Conservation (phyloP, 192 early-diverging fungal species). For the Geosiphon pyriformis region DNA sequence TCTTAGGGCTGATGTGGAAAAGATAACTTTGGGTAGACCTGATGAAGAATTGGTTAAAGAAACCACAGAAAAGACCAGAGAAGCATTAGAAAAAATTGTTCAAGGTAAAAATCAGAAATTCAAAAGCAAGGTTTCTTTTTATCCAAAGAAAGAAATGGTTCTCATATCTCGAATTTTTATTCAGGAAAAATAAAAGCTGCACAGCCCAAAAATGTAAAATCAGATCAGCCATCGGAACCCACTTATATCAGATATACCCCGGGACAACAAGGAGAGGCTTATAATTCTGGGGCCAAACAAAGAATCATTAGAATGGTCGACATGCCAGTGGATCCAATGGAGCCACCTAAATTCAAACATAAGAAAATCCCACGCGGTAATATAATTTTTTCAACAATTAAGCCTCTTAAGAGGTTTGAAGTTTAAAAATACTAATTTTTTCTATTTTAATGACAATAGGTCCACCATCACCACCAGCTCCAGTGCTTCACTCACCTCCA, state of each 20-base stretch:
- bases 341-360: conserved; percentile 86
- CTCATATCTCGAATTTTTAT: conserved; percentile 5
- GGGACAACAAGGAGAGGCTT: conserved; percentile 58
- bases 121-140: too few relatives aligned
- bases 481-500: conserved; percentile 97
- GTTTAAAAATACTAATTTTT: background rate
- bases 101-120: conserved; percentile 41
- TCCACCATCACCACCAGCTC: conserved; percentile 90
- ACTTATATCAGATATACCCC: conserved; percentile 91
- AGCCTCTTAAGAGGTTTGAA: background rate
- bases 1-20: conserved; percentile 62
- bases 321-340: conserved; percentile 95
- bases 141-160: too few relatives aligned
- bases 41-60: conserved; percentile 70
- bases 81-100: conserved; percentile 84
- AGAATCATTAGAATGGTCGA: conserved; percentile 94
- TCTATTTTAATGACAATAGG: conserved; percentile 22
- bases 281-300: conserved; percentile 71
- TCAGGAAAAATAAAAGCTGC: conserved; percentile 60
- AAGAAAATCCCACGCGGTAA: conserved; percentile 78
- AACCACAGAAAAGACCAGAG: conserved; percentile 82
- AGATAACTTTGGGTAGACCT: conserved; percentile 71
- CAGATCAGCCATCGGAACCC: conserved; percentile 57
- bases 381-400: background rate
- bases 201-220: conserved; percentile 53